These are phyloP conservation scores for Geotrichum candidum DNA, from an alignment of 1,139 yeast genomes.

Conservation along the genomic window DNA sequence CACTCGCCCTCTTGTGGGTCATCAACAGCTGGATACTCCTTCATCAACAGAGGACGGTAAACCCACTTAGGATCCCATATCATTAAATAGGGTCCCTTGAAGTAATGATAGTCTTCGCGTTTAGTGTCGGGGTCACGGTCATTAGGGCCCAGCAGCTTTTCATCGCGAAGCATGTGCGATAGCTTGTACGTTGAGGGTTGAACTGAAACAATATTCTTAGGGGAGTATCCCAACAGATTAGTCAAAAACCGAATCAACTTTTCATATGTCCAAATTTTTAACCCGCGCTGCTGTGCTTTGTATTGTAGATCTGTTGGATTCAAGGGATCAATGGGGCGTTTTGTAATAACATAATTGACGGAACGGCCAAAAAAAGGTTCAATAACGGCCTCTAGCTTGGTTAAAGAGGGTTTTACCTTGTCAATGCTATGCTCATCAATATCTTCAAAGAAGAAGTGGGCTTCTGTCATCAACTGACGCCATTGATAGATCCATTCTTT, in stretches of 20 bases:
- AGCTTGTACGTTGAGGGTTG: constrained; percentile 35
- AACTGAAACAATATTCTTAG: constrained; percentile 16
- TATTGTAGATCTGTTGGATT: constrained; percentile 59
- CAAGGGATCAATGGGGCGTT: constrained; percentile 41
- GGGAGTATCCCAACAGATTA: constrained; percentile 51
- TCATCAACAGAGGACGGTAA: constrained; percentile 72
- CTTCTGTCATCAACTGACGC: constrained; percentile 67
- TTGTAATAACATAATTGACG: constrained; percentile 80
- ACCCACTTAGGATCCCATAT: constrained; percentile 76
- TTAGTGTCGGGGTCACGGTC: constrained; percentile 85
- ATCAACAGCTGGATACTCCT: constrained; percentile 62
- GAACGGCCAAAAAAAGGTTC: constrained; percentile 70
- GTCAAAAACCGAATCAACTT: constrained; percentile 76
- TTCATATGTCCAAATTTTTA: constrained; percentile 85
- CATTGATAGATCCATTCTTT: constrained; percentile 71
- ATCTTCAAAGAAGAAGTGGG: constrained; percentile 75
- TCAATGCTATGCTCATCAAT: constrained; percentile 48
- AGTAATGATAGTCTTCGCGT: constrained; percentile 79
- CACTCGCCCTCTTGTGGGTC: constrained; percentile 49
- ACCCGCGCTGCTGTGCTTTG: constrained; percentile 50
- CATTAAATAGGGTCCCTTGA: constrained; percentile 67
- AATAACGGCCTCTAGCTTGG: constrained; percentile 38
- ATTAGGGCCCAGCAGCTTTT: constrained; percentile 76
- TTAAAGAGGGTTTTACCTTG: constrained; percentile 44
- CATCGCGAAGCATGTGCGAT: constrained; percentile 70